Conservation (phyloP, 2,329 filamentous ascomycete species). For the Cladophialophora psammophila region DNA sequence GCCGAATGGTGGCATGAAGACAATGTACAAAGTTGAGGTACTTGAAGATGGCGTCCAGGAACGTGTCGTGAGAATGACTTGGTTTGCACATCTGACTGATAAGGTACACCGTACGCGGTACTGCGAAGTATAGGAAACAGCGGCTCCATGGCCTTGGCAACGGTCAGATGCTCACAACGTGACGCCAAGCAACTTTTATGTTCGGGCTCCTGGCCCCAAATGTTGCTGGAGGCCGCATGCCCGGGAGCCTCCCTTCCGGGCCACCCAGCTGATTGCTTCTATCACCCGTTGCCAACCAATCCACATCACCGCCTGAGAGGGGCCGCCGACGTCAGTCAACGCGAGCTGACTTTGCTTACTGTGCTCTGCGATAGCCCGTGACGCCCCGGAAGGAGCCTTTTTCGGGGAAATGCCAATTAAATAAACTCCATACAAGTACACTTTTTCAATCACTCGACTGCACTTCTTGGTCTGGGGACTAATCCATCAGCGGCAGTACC, state of each 20-base stretch:
- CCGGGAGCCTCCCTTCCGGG: constrained; percentile 18
- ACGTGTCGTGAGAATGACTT: neutral
- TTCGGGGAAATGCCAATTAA: constrained; percentile 24
- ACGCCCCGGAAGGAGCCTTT: constrained; percentile 8
- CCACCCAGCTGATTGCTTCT: constrained; percentile 3
- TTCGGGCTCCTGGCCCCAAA: constrained; percentile 3
- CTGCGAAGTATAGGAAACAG: neutral
- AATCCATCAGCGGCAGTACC: constrained; percentile 13
- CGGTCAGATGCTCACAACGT: neutral
- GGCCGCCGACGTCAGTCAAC: constrained; percentile 17
- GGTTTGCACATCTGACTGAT: neutral
- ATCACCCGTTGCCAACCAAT: neutral
- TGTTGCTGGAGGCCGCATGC: constrained; percentile 4
- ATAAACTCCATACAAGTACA: neutral
- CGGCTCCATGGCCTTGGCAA: neutral
- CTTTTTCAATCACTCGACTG: constrained; percentile 8
- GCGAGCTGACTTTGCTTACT: constrained; percentile 24
- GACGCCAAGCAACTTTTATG: neutral
- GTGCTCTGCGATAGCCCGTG: constrained; percentile 3
- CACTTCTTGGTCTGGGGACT: constrained; percentile 8
- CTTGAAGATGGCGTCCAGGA: neutral
- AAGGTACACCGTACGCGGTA: neutral
- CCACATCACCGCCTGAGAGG: constrained; percentile 5
- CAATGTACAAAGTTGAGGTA: neutral
- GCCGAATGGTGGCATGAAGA: neutral